phyloP scores from a whole-genome alignment of 768 basidiomycete genomes.

The Rhizopogon vesiculosus region DNA sequence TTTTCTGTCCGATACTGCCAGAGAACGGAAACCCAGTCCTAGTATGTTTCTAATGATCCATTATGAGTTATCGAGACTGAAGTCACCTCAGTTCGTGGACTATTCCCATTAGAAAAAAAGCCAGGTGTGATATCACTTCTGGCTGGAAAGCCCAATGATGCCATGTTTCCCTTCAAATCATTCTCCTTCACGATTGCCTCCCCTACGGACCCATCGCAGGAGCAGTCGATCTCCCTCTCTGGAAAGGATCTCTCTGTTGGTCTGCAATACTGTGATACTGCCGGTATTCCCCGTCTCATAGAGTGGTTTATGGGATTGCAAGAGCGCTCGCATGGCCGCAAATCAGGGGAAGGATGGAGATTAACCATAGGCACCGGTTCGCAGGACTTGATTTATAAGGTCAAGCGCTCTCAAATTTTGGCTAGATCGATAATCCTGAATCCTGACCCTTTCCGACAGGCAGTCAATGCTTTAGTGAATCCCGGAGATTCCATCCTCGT shows the following conservation, averaged over 20 bases:
- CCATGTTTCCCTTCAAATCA: slow-evolving; percentile 88
- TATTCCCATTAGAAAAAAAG: slow-evolving; percentile 73
- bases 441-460: slow-evolving; percentile 36
- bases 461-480: slow-evolving; percentile 64
- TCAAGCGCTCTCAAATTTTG: slow-evolving; percentile 17
- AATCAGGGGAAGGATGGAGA: slow-evolving; percentile 62
- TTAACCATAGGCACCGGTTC: slow-evolving; percentile 79
- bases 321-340: slow-evolving; percentile 60
- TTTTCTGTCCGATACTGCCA: slow-evolving; percentile 62
- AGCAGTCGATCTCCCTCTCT: slow-evolving; percentile 49
- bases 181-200: slow-evolving; percentile 62
- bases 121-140: slow-evolving; percentile 80
- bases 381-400: slow-evolving; percentile 89
- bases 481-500: slow-evolving; percentile 78
- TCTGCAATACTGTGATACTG: slow-evolving; percentile 75
- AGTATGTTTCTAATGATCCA: slow-evolving; percentile 35
- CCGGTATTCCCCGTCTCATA: slow-evolving; percentile 58
- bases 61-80: not conserved
- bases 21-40: slow-evolving; percentile 56
- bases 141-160: slow-evolving; percentile 88
- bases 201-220: slow-evolving; percentile 38
- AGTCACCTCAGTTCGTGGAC: slow-evolving; percentile 46
- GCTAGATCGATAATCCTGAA: not conserved
- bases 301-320: slow-evolving; percentile 75
- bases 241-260: slow-evolving; percentile 56